Conservation (phyloP, 2,329 filamentous ascomycete species). For the Biscogniauxia marginata region DNA sequence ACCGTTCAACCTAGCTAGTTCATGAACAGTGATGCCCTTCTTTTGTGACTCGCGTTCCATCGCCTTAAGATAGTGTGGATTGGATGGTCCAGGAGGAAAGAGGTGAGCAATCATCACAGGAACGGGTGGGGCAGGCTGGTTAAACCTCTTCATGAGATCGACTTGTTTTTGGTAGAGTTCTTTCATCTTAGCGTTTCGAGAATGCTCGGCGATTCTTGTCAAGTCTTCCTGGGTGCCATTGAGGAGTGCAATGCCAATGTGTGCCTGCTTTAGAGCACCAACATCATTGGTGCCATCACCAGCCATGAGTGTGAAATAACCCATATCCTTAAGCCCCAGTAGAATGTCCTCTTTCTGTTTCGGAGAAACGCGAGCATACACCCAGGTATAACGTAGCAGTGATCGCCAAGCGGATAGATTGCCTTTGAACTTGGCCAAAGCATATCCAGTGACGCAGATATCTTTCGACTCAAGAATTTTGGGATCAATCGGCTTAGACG, state of each 20-base stretch:
- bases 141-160: slow-evolving; percentile 89
- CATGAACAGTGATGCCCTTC: slow-evolving; percentile 67
- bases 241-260: slow-evolving; percentile 92
- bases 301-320: slow-evolving; percentile 98
- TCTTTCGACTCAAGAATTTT: slow-evolving; percentile 84
- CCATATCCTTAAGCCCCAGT: slow-evolving; percentile 92
- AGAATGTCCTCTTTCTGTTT: slow-evolving; percentile 99
- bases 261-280: slow-evolving; percentile 94
- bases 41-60: slow-evolving; percentile 80
- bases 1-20: slow-evolving; percentile 54
- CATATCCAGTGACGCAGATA: slow-evolving; percentile 93
- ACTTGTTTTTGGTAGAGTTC: slow-evolving; percentile 97
- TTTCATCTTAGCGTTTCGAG: slow-evolving; percentile 95
- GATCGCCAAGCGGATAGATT: slow-evolving; percentile 69
- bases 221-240: slow-evolving; percentile 94
- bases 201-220: slow-evolving; percentile 87
- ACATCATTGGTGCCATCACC: slow-evolving; percentile 99
- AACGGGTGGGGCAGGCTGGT: slow-evolving; percentile 87
- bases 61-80: slow-evolving; percentile 93
- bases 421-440: slow-evolving; percentile 82
- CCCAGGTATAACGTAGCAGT: slow-evolving; percentile 88
- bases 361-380: slow-evolving; percentile 95
- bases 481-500: slow-evolving; percentile 73
- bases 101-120: slow-evolving; percentile 91
- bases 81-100: slow-evolving; percentile 84